Evolutionary conservation across 495 filamentous ascomycete genomes (phyloP), one percentile per base, ranked within the genome.

Genomic region (Lasiosphaeria hispida): DNA sequence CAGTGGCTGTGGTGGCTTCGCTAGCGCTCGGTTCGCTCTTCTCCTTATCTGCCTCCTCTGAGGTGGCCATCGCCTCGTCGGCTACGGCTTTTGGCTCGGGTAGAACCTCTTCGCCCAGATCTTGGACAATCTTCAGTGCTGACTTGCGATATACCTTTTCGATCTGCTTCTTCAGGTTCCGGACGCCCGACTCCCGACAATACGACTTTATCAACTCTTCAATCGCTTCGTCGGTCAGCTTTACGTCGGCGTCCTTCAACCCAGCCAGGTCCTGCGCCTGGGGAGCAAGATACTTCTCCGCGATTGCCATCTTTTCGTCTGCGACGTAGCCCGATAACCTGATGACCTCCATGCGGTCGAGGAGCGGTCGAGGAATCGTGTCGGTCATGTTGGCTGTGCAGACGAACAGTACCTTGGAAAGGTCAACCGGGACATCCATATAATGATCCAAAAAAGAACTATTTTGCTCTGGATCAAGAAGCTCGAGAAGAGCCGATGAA

Each of bases 331-430:
- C 95, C 23, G 93, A 97, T 1, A 99, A 83, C 65, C 96, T 84
- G 63, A 99, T 97, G 64, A 97, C 84, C 73, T 99, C 95, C 95
- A 99, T 99, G 62, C 95, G 88, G 69, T 99, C 95, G 18, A 97
- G 78, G 7, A 99, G 81, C 13, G 95, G 95, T 19, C 91, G 85
- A 34, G 95, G 95, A 60, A 99, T 99, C 6, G 95, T 99, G 66
- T 99, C 94, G 1, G 92, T 97, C 84, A 99, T 91, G 68, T 99
- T 99, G 38, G 95, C 95, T 5, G 95, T 99, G 77, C 95, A 99
- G 44, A 99, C 95, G 73, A 99, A 99, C 35, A 99, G 84, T 6
- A 99, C 95, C 77, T 96, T 97, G 43, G 91, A 96, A 38, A 99
- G 81, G 72, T 99, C 94, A 33, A 99, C 93, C 6, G 95, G 95